A percentile compares a stretch with the other conserved stretches of the same genome.
Conservation (phyloP, 371 early-diverging fungal species). For the Saksenaea vasiformis region DNA sequence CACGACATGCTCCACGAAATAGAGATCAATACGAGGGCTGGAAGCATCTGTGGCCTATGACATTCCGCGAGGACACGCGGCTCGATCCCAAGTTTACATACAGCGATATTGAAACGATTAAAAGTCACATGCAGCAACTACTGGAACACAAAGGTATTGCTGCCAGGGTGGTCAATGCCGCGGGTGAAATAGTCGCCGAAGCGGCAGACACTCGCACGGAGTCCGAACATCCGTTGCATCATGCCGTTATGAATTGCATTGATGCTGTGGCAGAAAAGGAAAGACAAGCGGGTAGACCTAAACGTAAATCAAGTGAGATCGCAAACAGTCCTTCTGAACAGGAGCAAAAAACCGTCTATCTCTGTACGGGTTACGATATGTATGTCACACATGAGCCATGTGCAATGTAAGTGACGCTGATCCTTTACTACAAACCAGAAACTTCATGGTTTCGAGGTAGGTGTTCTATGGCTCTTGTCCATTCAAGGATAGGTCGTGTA, state of each 20-base stretch:
- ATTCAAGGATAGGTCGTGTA: constrained; percentile 76
- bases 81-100: constrained; percentile 51
- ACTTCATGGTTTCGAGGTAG: constrained; percentile 27
- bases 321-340: not conserved
- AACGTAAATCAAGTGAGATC: constrained; percentile 25
- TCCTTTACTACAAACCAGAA: not conserved
- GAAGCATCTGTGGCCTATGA: constrained; percentile 61
- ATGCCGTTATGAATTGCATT: constrained; percentile 67
- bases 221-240: constrained; percentile 54
- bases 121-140: constrained; percentile 37
- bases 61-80: constrained; percentile 60
- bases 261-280: constrained; percentile 44
- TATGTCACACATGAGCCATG: constrained; percentile 70
- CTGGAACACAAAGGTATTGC: constrained; percentile 23
- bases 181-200: constrained; percentile 42
- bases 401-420: constrained; percentile 52
- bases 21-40: constrained; percentile 60
- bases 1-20: constrained; percentile 54
- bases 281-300: constrained; percentile 24
- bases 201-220: constrained; percentile 47
- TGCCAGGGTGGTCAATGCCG: constrained; percentile 52
- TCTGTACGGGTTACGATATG: constrained; percentile 66
- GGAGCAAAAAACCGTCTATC: constrained; percentile 37
- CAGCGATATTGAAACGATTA: constrained; percentile 37
- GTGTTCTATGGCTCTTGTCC: constrained; percentile 81